phyloP scores from a whole-genome alignment of 495 filamentous ascomycete genomes.

The Xylaria palmicola region DNA sequence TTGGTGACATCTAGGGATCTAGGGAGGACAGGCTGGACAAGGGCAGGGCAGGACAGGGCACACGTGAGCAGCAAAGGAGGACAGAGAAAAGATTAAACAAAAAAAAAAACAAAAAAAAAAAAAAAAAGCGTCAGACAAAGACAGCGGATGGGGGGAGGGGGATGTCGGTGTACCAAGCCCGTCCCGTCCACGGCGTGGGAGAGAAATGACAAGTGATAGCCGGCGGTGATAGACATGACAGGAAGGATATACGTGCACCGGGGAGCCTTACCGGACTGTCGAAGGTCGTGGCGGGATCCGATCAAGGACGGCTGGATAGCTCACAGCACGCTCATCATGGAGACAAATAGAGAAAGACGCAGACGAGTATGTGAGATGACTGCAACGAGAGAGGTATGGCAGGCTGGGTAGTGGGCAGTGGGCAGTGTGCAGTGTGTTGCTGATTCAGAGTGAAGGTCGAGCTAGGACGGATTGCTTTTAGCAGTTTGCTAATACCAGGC shows the following conservation, averaged over 20 bases:
- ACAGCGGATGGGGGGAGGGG: background rate
- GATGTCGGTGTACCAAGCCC: conserved; percentile 5
- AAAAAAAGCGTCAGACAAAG: background rate
- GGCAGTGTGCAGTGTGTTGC: background rate
- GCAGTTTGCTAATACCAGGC: conserved; percentile 7
- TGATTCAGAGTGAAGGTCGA: background rate
- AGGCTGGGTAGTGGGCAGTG: background rate
- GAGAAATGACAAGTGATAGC: conserved; percentile 5
- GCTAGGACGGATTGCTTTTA: conserved; percentile 4
- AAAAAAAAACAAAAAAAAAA: background rate
- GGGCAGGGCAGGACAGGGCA: background rate
- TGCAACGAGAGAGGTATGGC: too few species aligned
- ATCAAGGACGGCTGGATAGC: background rate
- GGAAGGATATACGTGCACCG: background rate
- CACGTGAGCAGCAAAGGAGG: background rate
- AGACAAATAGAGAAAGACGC: background rate
- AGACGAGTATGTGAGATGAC: background rate
- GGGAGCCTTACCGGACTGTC: background rate
- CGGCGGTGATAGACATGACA: too few species aligned
- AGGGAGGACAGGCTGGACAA: too few species aligned
- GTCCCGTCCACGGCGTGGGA: background rate
- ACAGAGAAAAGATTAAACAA: background rate
- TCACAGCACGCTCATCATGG: background rate
- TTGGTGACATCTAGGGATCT: too few species aligned
- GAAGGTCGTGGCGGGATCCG: background rate